Base-by-base conservation (phyloP, 192 early-diverging fungal genomes). In the Mortierella alpina region DNA sequence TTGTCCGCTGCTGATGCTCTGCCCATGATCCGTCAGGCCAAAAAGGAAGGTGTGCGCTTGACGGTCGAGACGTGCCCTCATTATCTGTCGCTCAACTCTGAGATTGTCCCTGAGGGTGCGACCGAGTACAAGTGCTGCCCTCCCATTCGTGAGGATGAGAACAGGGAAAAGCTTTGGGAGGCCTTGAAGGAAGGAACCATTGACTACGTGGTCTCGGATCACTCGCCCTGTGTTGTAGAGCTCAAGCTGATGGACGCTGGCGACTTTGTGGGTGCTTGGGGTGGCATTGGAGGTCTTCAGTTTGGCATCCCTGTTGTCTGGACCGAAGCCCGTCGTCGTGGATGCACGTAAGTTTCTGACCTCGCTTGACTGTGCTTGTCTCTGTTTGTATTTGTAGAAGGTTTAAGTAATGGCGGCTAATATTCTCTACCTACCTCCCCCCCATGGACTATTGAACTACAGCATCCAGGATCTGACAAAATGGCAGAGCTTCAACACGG, bases 111-210 rank as follows among this genome's bases (percentile, higher is more conserved):
- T 13, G 73, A 85, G 40, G 86, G 91, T 63, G 89, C 89, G 39
- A 95, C 93, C 22, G 88, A 95, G 82, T 95, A 89, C 87, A 95
- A 95, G 81, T 95, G 93, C 83, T 95, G 93, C 76, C 93, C 93
- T 62, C 93, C 93, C 14, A 93, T 95, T 69, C 91, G 93, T 78
- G 83, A 89, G 59, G 73, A 89, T 44, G 70, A 72, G 60, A 95
- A 95, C 84, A 84, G 92, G 50, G 88, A 90, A 42, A 68, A 71
- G 57, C 81, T 95, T 53, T 95, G 93, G 93, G 85, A 86, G 63
- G 93, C 91, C 22, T 80, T 95, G 51, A 80, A 90, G 72, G 92
- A 93, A 69, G 92, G 93, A 42, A 88, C 89, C 40, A 95, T 95
- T 65, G 93, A 94, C 72, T 90, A 92, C 83, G 88, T 95, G 6